phyloP scores from a whole-genome alignment of 257 asterid genomes.

The Ilex aquifolium region DNA sequence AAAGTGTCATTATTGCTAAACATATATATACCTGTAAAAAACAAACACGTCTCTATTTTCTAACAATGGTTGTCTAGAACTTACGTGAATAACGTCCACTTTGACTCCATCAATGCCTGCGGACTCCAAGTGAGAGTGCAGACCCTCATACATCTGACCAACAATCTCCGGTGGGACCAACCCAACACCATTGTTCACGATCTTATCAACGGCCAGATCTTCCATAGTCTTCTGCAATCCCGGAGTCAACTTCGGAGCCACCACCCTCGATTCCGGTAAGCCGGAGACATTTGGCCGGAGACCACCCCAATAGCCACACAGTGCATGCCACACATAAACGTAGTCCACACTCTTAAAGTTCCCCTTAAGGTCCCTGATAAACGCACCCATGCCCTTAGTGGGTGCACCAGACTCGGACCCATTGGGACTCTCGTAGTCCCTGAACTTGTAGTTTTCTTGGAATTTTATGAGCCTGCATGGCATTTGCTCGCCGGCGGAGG shows the following conservation, averaged over 20 bases:
- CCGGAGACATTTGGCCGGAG: conserved; percentile 48
- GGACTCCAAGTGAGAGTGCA: conserved; percentile 76
- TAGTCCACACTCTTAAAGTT: conserved; percentile 53
- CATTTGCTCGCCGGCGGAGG: conserved; percentile 96
- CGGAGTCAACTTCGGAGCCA: conserved; percentile 63
- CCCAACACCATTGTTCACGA: conserved; percentile 86
- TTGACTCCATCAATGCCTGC: conserved; percentile 93
- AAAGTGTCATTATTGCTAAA: too few species aligned
- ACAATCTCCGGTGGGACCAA: conserved; percentile 73
- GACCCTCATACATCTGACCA: conserved; percentile 63
- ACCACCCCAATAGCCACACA: conserved; percentile 99
- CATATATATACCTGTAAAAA: too few species aligned
- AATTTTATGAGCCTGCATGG: conserved; percentile 78
- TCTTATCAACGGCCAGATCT: conserved; percentile 89
- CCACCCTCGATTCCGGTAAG: conserved; percentile 58
- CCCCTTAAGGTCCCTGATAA: conserved; percentile 61
- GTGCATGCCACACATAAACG: conserved; percentile 93
- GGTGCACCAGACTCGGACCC: conserved; percentile 32
- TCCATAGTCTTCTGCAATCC: conserved; percentile 86
- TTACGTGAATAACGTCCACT: conserved; percentile 91
- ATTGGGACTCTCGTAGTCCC: conserved; percentile 59
- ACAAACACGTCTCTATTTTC: too few species aligned
- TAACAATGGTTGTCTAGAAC: not conserved
- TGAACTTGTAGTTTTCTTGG: conserved; percentile 71
- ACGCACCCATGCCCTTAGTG: conserved; percentile 72